Evolutionary conservation across 495 filamentous ascomycete species (phyloP).

Genomic region (Penicillium ucsense): DNA sequence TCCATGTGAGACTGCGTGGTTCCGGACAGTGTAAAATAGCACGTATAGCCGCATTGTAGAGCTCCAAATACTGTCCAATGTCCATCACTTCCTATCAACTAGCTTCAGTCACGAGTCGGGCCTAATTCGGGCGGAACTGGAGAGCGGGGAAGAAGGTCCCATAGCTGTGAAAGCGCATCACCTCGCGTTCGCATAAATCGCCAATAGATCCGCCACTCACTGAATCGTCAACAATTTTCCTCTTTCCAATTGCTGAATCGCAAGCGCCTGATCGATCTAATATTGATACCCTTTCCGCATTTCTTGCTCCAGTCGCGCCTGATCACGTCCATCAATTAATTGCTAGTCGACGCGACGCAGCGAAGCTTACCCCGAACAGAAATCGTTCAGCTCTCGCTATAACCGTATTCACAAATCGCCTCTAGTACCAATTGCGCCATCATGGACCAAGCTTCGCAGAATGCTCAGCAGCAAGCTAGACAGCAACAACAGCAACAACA

Average conservation of each 20-base stretch:
- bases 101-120: neutral
- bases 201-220: too few species aligned
- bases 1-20: too few species aligned
- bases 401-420: too few species aligned
- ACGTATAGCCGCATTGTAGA: too few species aligned
- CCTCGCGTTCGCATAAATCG: neutral
- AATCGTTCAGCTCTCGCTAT: too few species aligned
- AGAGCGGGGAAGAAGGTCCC: constrained; percentile 14
- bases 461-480: constrained; percentile 47
- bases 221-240: too few species aligned
- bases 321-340: too few species aligned
- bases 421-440: neutral
- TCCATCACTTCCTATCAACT: neutral
- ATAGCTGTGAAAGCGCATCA: constrained; percentile 9
- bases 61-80: neutral
- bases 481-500: constrained; percentile 50
- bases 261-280: too few species aligned
- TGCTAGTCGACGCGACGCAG: neutral
- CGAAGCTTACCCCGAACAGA: neutral
- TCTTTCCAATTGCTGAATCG: too few species aligned
- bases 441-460: constrained; percentile 51
- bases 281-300: too few species aligned
- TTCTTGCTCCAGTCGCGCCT: too few species aligned
- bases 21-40: too few species aligned
- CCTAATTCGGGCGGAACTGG: neutral